These are phyloP conservation scores for Pseudogymnoascus sp. DNA, from an alignment of 2,329 filamentous ascomycete genomes.

Conservation along the genomic window DNA sequence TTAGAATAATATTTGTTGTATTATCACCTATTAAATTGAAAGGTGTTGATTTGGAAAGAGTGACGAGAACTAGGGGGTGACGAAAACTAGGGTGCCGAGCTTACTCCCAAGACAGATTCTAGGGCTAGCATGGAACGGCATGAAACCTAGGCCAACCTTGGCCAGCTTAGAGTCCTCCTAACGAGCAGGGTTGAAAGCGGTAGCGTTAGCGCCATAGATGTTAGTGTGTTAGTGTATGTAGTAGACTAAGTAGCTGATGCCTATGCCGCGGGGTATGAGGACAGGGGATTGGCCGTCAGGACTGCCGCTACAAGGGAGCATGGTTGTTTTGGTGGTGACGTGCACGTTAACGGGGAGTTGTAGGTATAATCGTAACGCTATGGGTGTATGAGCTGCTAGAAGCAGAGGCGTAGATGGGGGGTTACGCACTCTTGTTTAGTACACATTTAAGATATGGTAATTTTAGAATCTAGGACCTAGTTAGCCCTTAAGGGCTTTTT, in stretches of 20 bases:
- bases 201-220: slow-evolving; percentile 23
- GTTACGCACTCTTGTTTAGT: slow-evolving; percentile 12
- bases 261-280: slow-evolving; percentile 16
- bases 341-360: slow-evolving; percentile 20
- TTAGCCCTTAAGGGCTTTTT: not conserved
- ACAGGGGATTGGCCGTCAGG: slow-evolving; percentile 19
- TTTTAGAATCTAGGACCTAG: not conserved
- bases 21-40: too few relatives aligned
- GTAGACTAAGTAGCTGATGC: slow-evolving; percentile 18
- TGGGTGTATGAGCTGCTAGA: not conserved
- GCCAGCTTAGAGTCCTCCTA: slow-evolving; percentile 17
- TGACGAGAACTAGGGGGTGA: too few relatives aligned
- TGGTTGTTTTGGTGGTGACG: slow-evolving; percentile 15
- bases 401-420: not conserved
- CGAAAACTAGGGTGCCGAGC: too few relatives aligned
- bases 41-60: too few relatives aligned
- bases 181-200: slow-evolving; percentile 22
- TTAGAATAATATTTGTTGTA: too few relatives aligned
- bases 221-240: slow-evolving; percentile 21
- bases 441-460: slow-evolving; percentile 4
- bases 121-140: slow-evolving; percentile 25
- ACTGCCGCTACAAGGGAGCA: slow-evolving; percentile 23
- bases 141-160: slow-evolving; percentile 18
- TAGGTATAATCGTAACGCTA: slow-evolving; percentile 21
- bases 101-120: slow-evolving; percentile 26